Evolutionary conservation across 2,329 filamentous ascomycete species (phyloP).

Genomic region (Ceratocystis harringtonii): DNA sequence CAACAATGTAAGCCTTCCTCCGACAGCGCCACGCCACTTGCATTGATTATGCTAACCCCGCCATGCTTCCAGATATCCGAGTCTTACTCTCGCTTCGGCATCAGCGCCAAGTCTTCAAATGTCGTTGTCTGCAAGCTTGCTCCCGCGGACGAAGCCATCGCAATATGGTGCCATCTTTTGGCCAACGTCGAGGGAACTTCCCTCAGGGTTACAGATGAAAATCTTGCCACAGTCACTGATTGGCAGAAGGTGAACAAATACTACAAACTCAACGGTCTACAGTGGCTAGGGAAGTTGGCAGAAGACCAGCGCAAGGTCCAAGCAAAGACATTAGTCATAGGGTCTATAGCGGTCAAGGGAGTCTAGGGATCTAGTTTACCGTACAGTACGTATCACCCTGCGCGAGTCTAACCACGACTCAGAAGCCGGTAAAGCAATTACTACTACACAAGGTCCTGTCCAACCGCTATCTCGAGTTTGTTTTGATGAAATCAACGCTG

Average conservation of each 20-base stretch:
- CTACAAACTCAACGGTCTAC: slow-evolving; percentile 63
- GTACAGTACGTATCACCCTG: neutral
- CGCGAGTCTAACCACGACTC: neutral
- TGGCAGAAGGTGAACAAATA: slow-evolving; percentile 60
- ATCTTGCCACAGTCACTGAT: slow-evolving; percentile 46
- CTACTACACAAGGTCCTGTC: neutral
- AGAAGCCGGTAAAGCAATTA: neutral
- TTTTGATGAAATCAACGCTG: neutral
- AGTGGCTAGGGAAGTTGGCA: slow-evolving; percentile 33
- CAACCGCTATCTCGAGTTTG: neutral
- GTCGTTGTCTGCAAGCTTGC: slow-evolving; percentile 74
- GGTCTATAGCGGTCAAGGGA: slow-evolving; percentile 64
- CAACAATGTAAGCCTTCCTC: slow-evolving; percentile 49
- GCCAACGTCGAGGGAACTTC: slow-evolving; percentile 46
- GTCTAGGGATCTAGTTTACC: neutral
- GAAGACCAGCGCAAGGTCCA: slow-evolving; percentile 35
- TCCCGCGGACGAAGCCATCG: slow-evolving; percentile 26
- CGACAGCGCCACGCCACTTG: neutral
- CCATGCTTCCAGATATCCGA: slow-evolving; percentile 57
- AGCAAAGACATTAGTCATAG: slow-evolving; percentile 55
- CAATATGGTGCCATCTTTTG: slow-evolving; percentile 44
- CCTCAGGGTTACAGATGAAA: slow-evolving; percentile 45
- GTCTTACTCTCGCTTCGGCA: slow-evolving; percentile 76
- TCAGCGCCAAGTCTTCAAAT: slow-evolving; percentile 52
- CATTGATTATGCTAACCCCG: neutral